Conservation (phyloP, 2,329 filamentous ascomycete genomes). For the Tothia fuscella region DNA sequence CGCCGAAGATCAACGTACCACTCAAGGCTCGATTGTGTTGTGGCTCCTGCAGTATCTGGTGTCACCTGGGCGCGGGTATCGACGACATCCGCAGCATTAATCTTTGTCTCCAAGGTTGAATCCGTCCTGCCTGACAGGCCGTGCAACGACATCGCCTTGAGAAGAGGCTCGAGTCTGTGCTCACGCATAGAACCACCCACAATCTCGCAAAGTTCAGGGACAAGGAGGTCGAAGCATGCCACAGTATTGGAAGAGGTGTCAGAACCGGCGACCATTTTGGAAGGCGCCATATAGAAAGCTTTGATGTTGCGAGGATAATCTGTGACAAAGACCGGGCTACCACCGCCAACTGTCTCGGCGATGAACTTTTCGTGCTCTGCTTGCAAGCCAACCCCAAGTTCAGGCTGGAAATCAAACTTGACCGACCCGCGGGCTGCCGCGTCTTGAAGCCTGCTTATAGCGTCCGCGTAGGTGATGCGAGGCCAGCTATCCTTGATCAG, state of each 20-base stretch:
- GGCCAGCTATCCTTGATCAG: conserved; percentile 65
- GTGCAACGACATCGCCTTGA: conserved; percentile 57
- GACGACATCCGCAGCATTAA: conserved; percentile 10
- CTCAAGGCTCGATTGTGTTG: conserved; percentile 45
- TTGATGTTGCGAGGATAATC: conserved; percentile 84
- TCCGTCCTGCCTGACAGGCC: conserved; percentile 34
- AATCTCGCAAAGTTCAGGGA: conserved; percentile 76
- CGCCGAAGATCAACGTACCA: conserved; percentile 85
- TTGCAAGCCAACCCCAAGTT: conserved; percentile 64
- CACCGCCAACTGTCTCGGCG: conserved; percentile 52
- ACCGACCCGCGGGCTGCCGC: conserved; percentile 38
- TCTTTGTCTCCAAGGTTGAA: background rate
- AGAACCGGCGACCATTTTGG: conserved; percentile 15
- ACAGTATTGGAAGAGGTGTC: conserved; percentile 42
- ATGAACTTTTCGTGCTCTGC: conserved; percentile 90
- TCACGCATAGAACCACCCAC: conserved; percentile 85
- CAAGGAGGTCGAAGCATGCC: conserved; percentile 81
- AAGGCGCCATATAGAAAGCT: conserved; percentile 77
- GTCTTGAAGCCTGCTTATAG: conserved; percentile 55
- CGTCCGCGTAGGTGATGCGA: conserved; percentile 70
- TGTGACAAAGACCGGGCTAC: conserved; percentile 74
- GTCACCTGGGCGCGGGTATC: conserved; percentile 13
- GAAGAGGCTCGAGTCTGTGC: conserved; percentile 56
- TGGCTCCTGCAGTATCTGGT: too few relatives aligned
- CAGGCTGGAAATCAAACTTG: conserved; percentile 55